A percentile compares a stretch with the other conserved stretches of the same genome.
These are phyloP conservation scores for Cyclocybe cylindracea DNA, from an alignment of 768 basidiomycete species.

Conservation along the genomic window DNA sequence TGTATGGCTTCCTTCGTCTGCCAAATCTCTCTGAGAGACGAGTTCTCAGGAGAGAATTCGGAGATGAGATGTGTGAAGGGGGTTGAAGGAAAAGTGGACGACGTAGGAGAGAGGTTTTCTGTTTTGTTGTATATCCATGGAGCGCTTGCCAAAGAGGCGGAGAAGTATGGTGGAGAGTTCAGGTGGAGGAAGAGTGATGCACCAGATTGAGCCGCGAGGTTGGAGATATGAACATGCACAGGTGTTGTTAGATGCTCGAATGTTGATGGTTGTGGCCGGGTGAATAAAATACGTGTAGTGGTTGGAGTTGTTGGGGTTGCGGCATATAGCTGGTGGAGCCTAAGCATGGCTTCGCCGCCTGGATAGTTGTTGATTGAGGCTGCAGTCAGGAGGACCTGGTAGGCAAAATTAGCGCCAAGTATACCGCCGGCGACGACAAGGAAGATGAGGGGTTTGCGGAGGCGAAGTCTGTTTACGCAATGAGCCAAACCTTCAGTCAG, in stretches of 20 bases:
- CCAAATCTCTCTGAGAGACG: slow-evolving; percentile 36
- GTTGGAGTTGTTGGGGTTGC: slow-evolving; percentile 19
- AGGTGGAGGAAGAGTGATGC: slow-evolving; percentile 85
- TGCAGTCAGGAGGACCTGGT: slow-evolving; percentile 52
- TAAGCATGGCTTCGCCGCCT: slow-evolving; percentile 71
- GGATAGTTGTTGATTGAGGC: slow-evolving; percentile 85
- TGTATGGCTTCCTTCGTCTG: slow-evolving; percentile 39
- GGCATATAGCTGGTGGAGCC: slow-evolving; percentile 57
- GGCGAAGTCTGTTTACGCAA: slow-evolving; percentile 42
- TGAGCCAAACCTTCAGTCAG: slow-evolving; percentile 36
- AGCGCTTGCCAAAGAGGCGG: slow-evolving; percentile 12
- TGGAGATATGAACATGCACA: slow-evolving; percentile 74
- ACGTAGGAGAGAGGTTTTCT: slow-evolving; percentile 52
- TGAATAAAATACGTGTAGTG: background rate
- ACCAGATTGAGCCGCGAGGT: slow-evolving; percentile 88
- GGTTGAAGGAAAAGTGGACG: slow-evolving; percentile 36
- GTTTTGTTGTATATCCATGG: slow-evolving; percentile 84
- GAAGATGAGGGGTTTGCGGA: slow-evolving; percentile 47
- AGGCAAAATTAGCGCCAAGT: slow-evolving; percentile 52
- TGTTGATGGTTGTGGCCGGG: background rate
- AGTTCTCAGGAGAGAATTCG: slow-evolving; percentile 38
- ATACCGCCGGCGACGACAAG: slow-evolving; percentile 42
- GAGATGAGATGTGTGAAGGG: slow-evolving; percentile 66
- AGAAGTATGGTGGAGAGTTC: slow-evolving; percentile 55
- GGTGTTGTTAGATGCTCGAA: slow-evolving; percentile 2